These are phyloP conservation scores for Solanum chilense DNA, from an alignment of 257 asterid species.

Conservation along the genomic window DNA sequence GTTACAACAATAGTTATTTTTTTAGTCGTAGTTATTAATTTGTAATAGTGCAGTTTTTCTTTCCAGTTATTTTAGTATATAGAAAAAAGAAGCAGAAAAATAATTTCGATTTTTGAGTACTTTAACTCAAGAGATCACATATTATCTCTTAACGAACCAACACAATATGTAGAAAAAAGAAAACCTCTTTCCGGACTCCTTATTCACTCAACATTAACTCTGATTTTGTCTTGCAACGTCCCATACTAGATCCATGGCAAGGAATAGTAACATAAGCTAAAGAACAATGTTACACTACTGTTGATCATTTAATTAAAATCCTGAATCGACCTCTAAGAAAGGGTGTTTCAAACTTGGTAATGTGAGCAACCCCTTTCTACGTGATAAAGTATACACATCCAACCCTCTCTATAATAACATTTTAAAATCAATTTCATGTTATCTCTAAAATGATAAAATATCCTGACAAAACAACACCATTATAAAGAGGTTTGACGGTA, in stretches of 20 bases:
- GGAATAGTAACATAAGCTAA: not conserved
- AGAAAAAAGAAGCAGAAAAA: no score
- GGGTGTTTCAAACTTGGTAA: not conserved
- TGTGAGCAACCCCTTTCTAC: not conserved
- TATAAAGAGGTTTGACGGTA: not conserved
- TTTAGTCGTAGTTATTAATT: no score
- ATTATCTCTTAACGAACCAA: no score
- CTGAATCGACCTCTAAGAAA: not conserved
- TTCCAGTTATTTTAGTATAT: no score
- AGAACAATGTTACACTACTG: not conserved
- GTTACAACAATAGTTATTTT: rapidly evolving
- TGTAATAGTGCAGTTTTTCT: no score
- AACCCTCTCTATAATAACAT: not conserved
- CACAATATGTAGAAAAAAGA: no score
- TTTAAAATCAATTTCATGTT: not conserved
- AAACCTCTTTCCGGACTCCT: no score
- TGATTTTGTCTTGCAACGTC: no score
- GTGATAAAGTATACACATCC: not conserved
- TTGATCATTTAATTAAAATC: not conserved
- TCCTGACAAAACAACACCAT: not conserved
- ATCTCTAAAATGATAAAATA: not conserved
- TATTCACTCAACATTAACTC: no score
- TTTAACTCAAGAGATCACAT: no score
- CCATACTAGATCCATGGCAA: no score
- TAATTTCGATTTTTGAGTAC: no score